Conservation (phyloP, 371 early-diverging fungal species). For the Smittium mucronatum region DNA sequence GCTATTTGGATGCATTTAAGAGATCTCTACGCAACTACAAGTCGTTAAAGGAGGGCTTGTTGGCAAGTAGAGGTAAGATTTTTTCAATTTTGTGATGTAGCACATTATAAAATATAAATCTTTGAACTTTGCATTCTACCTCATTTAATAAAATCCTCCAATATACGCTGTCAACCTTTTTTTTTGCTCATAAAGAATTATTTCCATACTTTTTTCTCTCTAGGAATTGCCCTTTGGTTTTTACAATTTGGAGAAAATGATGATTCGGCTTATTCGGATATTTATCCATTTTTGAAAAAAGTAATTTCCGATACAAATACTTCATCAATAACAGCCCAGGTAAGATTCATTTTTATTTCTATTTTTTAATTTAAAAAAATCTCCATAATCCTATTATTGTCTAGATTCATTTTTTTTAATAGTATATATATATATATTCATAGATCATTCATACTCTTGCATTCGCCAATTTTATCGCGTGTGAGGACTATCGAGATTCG, state of each 20-base stretch:
- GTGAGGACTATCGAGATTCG: not conserved
- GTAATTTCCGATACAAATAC: constrained; percentile 16
- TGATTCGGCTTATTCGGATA: constrained; percentile 42
- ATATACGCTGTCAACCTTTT: not conserved
- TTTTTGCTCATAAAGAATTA: too few relatives aligned
- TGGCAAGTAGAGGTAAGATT: constrained; percentile 41
- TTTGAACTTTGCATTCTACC: not conserved
- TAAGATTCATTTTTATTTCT: not conserved
- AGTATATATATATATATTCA: not conserved
- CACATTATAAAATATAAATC: not conserved
- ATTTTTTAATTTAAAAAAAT: not conserved
- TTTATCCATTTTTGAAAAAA: constrained; percentile 12
- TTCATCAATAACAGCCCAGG: constrained; percentile 13
- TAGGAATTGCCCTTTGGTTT: constrained; percentile 47
- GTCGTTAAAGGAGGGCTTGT: constrained; percentile 39
- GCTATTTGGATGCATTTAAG: constrained; percentile 40
- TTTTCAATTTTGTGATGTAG: not conserved
- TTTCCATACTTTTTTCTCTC: too few relatives aligned
- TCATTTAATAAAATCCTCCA: not conserved
- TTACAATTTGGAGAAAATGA: constrained; percentile 51
- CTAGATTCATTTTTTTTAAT: not conserved
- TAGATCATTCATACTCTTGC: not conserved
- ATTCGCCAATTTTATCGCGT: not conserved
- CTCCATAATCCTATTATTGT: not conserved
- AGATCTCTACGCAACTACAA: constrained; percentile 41